Conservation (phyloP, 768 basidiomycete genomes). For the Naganishia randhawae region DNA sequence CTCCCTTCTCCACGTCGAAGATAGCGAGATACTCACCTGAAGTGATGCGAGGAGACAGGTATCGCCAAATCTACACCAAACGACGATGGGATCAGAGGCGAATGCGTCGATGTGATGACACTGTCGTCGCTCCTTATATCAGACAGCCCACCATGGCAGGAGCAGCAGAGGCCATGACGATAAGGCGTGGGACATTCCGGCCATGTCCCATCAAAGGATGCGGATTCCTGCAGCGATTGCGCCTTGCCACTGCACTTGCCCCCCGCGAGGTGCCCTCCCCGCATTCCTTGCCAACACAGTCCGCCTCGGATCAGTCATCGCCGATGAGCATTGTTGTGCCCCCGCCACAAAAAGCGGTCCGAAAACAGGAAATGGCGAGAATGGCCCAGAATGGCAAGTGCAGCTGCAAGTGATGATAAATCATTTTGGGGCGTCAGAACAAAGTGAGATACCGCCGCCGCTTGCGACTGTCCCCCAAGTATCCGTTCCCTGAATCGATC, state of each 20-base stretch:
- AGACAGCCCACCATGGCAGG: background rate
- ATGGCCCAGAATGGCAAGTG: conserved; percentile 14
- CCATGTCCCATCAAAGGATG: background rate
- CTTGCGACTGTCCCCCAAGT: no score
- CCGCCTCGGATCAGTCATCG: background rate
- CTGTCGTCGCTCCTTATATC: background rate
- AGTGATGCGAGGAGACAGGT: background rate
- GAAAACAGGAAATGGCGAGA: conserved; percentile 10
- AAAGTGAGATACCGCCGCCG: no score
- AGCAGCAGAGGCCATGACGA: background rate
- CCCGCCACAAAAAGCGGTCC: background rate
- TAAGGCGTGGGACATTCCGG: background rate
- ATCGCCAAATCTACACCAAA: background rate
- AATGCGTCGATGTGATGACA: background rate
- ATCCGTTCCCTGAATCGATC: no score
- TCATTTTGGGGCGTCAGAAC: no score
- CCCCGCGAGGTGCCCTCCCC: background rate
- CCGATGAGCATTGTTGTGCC: conserved; percentile 17
- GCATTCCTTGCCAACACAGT: background rate
- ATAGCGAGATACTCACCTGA: background rate
- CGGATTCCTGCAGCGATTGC: background rate
- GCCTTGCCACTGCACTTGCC: background rate
- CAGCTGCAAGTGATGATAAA: background rate
- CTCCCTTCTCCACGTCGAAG: background rate
- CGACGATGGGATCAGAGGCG: background rate